Evolutionary conservation across 2,329 filamentous ascomycete genomes (phyloP), one percentile per base, ranked within the genome.

Genomic region (Colletotrichum spaethianum): DNA sequence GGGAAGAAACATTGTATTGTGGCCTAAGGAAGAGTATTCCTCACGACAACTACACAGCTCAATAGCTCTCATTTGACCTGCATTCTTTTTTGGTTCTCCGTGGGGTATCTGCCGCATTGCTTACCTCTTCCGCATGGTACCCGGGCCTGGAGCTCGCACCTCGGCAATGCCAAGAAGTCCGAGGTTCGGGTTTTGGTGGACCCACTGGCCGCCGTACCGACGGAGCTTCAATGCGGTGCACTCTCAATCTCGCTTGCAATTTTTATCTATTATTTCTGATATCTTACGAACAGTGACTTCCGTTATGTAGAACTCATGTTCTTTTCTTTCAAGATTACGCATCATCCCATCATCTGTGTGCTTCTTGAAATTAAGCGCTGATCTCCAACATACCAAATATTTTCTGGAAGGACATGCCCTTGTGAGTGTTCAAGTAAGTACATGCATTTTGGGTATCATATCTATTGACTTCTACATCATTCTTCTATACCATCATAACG

Each of bases 161-260:
- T 68, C 66, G 69, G 72, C 65, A 60, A 55, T 72, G 64, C 72
- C 61, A 68, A 74, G 72, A 74, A 74, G 69, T 61, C 72, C 72
- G 72, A 72, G 56, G 63, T 42, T 60, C 72, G 69, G 69, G 52
- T 14, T 65, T 53, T 53, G 36, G 48, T 67, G 64, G 64, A 61
- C 6, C 55, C 0, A 1, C 18, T 16, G 14, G 50, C 68, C 72
- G 68, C 57, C 1, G 18, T 28, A 40, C 36, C 31, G n/a, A n/a
- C 55, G 55, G 63, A 23, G 26, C 36, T 5, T 38, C 20, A 44
- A 65, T 65, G n/a, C n/a, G 36, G 9, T 42, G 36, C 36, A 18
- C 36, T 31, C 46, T 48, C n/a, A n/a, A 26, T 26, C 4, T 5
- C 3, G n/a, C n/a, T 23, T 6, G 11, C 46, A 48, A 14, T 14